Conservation (phyloP, 2,329 filamentous ascomycete genomes). For the Coleophoma eucalyptorum region DNA sequence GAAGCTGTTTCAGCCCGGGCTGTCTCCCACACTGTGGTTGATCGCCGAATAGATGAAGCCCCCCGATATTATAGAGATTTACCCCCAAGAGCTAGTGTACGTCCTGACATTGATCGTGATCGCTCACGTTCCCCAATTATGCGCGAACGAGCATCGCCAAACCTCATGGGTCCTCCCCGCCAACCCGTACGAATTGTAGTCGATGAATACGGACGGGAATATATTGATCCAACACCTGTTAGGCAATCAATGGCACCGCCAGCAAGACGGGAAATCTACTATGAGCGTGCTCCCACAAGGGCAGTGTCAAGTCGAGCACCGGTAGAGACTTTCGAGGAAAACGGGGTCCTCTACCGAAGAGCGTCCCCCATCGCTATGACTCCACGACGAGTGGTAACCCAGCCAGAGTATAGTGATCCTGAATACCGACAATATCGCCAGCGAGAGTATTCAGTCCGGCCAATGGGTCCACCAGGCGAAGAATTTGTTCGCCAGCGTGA, state of each 20-base stretch:
- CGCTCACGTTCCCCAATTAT: conserved; percentile 45
- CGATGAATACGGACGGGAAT: conserved; percentile 81
- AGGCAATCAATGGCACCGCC: conserved; percentile 52
- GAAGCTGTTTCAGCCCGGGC: conserved; percentile 19
- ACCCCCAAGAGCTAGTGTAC: conserved; percentile 40
- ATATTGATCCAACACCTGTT: conserved; percentile 54
- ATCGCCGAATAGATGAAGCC: conserved; percentile 21
- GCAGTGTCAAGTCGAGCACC: conserved; percentile 21
- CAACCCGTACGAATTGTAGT: conserved; percentile 66
- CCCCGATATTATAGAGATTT: conserved; percentile 42
- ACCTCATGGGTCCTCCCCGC: conserved; percentile 42
- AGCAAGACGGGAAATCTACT: conserved; percentile 49
- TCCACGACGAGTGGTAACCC: conserved; percentile 56
- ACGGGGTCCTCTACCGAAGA: conserved; percentile 38
- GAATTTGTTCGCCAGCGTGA: conserved; percentile 29
- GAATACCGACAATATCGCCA: conserved; percentile 49
- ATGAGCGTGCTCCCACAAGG: conserved; percentile 50
- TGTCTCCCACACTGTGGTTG: conserved; percentile 19
- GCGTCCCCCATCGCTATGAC: conserved; percentile 45
- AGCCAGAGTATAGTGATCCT: conserved; percentile 52
- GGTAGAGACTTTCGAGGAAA: conserved; percentile 23
- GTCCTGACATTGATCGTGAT: conserved; percentile 43
- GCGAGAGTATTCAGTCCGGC: conserved; percentile 53
- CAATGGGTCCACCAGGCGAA: conserved; percentile 25
- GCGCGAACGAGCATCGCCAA: conserved; percentile 39